Evolutionary conservation across 768 basidiomycete species (phyloP).

Genomic region (Macrolepiota fuliginosa): DNA sequence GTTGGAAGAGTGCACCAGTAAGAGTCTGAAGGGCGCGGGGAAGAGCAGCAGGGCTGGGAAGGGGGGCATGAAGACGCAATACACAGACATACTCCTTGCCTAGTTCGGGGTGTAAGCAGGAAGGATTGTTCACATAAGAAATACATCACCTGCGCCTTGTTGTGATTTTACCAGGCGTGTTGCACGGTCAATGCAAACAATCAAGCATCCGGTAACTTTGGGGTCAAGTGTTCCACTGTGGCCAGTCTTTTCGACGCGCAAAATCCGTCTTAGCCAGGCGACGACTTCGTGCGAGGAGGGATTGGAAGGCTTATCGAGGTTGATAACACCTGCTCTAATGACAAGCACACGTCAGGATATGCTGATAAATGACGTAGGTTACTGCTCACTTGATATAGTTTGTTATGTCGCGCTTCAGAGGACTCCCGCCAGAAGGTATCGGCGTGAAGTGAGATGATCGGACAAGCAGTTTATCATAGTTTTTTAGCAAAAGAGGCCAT

Average conservation of each 20-base stretch:
- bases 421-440: constrained; percentile 90
- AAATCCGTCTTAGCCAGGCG: constrained; percentile 96
- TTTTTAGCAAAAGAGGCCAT: constrained; percentile 98
- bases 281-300: constrained; percentile 99
- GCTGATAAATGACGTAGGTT: background rate
- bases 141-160: constrained; percentile 84
- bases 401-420: constrained; percentile 90
- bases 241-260: constrained; percentile 96
- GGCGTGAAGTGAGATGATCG: constrained; percentile 98
- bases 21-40: constrained; percentile 94
- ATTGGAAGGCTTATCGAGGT: constrained; percentile 97
- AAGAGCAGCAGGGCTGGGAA: constrained; percentile 80
- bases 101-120: constrained; percentile 23
- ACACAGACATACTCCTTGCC: constrained; percentile 99
- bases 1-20: constrained; percentile 97
- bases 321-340: constrained; percentile 94
- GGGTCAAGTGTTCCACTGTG: constrained; percentile 99
- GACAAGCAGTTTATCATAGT: constrained; percentile 95
- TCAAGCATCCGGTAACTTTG: constrained; percentile 97
- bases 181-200: constrained; percentile 98
- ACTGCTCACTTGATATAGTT: constrained; percentile 83
- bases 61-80: constrained; percentile 82
- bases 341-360: constrained; percentile 9
- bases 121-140: background rate
- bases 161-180: constrained; percentile 98